Evolutionary conservation across 2,329 filamentous ascomycete genomes (phyloP).

Genomic region (Cytospora mali): DNA sequence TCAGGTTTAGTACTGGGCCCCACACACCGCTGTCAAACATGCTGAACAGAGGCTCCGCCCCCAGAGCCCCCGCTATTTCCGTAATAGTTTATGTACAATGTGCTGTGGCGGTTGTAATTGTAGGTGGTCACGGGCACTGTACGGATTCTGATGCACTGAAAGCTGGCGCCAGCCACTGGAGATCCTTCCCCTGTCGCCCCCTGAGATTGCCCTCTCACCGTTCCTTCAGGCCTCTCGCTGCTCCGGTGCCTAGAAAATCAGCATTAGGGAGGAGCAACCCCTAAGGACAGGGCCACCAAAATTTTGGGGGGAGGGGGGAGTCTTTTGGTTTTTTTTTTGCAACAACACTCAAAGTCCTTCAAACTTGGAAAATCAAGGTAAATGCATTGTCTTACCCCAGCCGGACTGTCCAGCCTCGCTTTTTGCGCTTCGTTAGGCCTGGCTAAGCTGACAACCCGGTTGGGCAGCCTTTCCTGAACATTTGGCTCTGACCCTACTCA

Average conservation of each 20-base stretch:
- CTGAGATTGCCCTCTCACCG: constrained; percentile 1
- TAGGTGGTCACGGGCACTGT: constrained; percentile 14
- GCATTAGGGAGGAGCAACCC: no score
- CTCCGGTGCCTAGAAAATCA: not conserved
- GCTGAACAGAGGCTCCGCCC: constrained; percentile 9
- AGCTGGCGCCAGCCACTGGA: not conserved
- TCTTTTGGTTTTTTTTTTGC: no score
- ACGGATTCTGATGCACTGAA: constrained; percentile 12
- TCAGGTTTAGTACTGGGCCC: not conserved
- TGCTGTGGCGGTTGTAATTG: not conserved
- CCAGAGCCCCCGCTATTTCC: constrained; percentile 9
- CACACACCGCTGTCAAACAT: constrained; percentile 12
- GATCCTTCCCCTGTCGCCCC: not conserved
- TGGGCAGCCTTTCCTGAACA: not conserved
- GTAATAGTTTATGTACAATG: not conserved
- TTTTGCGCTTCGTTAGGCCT: constrained; percentile 7
- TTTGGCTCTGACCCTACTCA: no score
- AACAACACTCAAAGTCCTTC: no score
- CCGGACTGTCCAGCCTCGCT: not conserved
- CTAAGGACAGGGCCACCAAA: no score
- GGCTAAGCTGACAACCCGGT: constrained; percentile 2
- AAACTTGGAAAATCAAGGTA: not conserved
- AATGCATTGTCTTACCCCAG: no score
- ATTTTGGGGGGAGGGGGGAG: no score
- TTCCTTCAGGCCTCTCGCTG: not conserved